Conservation (phyloP, 352 stramenopile genomes). For the Lagenidium giganteum region DNA sequence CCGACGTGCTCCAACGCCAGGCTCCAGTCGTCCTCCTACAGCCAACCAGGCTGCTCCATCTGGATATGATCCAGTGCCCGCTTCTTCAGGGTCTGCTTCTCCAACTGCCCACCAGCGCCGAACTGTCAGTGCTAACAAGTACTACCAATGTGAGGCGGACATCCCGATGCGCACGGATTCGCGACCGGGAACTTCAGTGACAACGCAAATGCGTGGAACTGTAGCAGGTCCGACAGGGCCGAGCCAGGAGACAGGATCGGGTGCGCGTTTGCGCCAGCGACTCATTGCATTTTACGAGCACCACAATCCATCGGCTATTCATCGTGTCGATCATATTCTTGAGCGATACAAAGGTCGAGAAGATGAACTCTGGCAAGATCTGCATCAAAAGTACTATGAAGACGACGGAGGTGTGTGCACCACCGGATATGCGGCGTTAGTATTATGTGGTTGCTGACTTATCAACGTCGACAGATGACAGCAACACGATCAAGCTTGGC, state of each 20-base stretch:
- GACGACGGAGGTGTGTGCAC: slow-evolving; percentile 37
- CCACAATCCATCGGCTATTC: slow-evolving; percentile 58
- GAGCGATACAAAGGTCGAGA: slow-evolving; percentile 71
- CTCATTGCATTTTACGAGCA: slow-evolving; percentile 65
- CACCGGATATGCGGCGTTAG: not conserved
- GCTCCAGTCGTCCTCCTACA: too few species aligned
- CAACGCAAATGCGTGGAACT: too few species aligned
- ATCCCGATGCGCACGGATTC: slow-evolving; percentile 26
- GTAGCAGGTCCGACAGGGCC: too few species aligned
- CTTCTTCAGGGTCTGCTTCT: not conserved
- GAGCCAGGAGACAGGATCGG: not conserved
- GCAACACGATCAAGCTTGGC: slow-evolving; percentile 91
- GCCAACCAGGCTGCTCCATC: too few species aligned
- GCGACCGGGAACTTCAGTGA: slow-evolving; percentile 6
- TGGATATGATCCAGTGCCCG: too few species aligned
- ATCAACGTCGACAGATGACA: slow-evolving; percentile 26
- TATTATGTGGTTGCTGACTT: slow-evolving; percentile 7
- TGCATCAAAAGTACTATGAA: slow-evolving; percentile 68
- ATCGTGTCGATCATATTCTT: slow-evolving; percentile 67
- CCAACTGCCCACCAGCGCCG: not conserved
- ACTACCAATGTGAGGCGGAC: slow-evolving; percentile 70
- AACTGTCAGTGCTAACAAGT: slow-evolving; percentile 33
- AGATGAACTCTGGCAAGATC: slow-evolving; percentile 68
- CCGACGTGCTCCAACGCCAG: slow-evolving; percentile 27
- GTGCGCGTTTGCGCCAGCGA: slow-evolving; percentile 32